A percentile compares a stretch with the other conserved stretches of the same genome.
phyloP scores from a whole-genome alignment of 192 early-diverging fungal species.

The Gaertneriomyces sp. region DNA sequence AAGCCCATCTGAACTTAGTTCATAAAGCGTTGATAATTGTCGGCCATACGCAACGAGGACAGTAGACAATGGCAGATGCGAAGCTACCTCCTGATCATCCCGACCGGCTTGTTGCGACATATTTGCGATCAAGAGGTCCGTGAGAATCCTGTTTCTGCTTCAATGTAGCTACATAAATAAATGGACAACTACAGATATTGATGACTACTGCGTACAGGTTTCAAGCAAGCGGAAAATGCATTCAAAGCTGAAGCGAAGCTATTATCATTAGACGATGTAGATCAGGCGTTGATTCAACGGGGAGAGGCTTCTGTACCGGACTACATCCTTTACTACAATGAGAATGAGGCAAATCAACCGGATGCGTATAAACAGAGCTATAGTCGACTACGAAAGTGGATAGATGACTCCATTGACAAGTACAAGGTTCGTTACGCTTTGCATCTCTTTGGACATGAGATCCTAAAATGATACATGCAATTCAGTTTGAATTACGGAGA shows the following conservation, averaged over 20 bases:
- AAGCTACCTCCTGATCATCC: no score
- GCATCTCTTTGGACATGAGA: neutral
- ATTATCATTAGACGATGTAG: conserved; percentile 11
- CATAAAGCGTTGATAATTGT: no score
- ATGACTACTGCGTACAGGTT: conserved; percentile 51
- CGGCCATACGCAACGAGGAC: no score
- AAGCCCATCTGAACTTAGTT: no score
- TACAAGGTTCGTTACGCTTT: conserved; percentile 72
- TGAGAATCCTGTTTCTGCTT: no score
- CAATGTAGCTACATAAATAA: no score
- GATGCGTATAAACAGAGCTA: conserved; percentile 81
- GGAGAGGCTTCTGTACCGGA: conserved; percentile 59
- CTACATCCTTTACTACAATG: conserved; percentile 64
- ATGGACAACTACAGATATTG: no score
- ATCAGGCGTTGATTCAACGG: conserved; percentile 37
- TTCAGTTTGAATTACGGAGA: conserved; percentile 74
- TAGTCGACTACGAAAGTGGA: conserved; percentile 73
- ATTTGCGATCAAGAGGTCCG: no score
- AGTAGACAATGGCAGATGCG: no score
- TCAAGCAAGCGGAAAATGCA: conserved; percentile 61
- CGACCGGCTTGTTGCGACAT: no score
- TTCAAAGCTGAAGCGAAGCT: conserved; percentile 60
- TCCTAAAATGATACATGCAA: neutral
- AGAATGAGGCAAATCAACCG: conserved; percentile 73
- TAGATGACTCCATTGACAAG: conserved; percentile 89